These are phyloP conservation scores for Solanum raphanifolium DNA, from an alignment of 257 asterid genomes.

Conservation along the genomic window DNA sequence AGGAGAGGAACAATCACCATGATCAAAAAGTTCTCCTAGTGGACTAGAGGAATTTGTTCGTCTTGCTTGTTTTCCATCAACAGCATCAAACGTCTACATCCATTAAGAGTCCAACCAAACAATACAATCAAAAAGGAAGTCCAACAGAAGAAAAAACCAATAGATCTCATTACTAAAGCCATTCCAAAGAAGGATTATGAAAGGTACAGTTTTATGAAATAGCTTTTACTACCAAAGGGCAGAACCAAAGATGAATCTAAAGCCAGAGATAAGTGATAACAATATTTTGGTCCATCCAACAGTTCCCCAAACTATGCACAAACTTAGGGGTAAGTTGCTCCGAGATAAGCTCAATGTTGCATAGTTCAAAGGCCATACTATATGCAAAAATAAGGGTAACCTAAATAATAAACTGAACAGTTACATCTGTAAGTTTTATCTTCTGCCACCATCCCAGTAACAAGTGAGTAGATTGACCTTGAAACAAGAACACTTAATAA, in stretches of 20 bases:
- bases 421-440: not conserved
- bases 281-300: not conserved
- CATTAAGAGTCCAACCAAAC: slow-evolving; percentile 9
- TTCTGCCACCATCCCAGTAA: not conserved
- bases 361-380: not conserved
- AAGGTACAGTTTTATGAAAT: not conserved
- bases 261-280: not conserved
- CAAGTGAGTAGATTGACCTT: not conserved
- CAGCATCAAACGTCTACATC: slow-evolving; percentile 86
- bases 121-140: not conserved
- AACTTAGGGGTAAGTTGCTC: not conserved
- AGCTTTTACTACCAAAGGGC: not conserved
- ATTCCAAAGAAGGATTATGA: not conserved
- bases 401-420: not conserved
- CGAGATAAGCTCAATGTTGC: not conserved
- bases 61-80: slow-evolving; percentile 97
- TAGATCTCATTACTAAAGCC: not conserved
- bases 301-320: not conserved
- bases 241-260: not conserved
- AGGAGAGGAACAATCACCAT: slow-evolving; percentile 36
- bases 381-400: not conserved
- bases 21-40: slow-evolving; percentile 91
- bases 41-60: slow-evolving; percentile 94
- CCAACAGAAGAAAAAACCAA: not conserved
- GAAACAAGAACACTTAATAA: not conserved